phyloP scores from a whole-genome alignment of 345 rosid species.

The Eucalyptus sp. region DNA sequence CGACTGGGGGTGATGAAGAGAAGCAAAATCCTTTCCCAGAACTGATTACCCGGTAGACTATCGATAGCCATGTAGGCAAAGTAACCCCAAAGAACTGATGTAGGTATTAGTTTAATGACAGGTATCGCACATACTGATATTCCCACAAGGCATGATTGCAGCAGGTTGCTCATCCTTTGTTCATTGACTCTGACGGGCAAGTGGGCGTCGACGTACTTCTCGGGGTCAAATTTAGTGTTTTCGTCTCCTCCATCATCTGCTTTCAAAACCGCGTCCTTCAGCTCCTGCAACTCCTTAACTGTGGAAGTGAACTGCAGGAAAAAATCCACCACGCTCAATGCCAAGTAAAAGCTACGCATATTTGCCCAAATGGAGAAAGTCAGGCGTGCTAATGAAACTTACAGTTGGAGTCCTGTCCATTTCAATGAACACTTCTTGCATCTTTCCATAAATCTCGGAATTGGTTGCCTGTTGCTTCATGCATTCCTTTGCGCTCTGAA shows the following conservation, averaged over 20 bases:
- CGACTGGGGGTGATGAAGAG: slow-evolving; percentile 68
- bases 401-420: slow-evolving; percentile 51
- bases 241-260: slow-evolving; percentile 17
- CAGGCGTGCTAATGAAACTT: not conserved
- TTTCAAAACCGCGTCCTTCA: slow-evolving; percentile 73
- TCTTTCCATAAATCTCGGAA: slow-evolving; percentile 66
- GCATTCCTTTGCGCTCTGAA: slow-evolving; percentile 62
- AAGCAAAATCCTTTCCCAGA: slow-evolving; percentile 72
- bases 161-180: slow-evolving; percentile 67
- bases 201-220: slow-evolving; percentile 50
- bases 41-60: slow-evolving; percentile 81
- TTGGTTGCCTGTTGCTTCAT: slow-evolving; percentile 48
- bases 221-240: slow-evolving; percentile 51
- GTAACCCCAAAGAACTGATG: slow-evolving; percentile 87
- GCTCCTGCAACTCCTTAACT: slow-evolving; percentile 47
- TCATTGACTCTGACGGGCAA: slow-evolving; percentile 79
- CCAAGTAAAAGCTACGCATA: not conserved
- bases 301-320: slow-evolving; percentile 31
- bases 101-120: slow-evolving; percentile 50
- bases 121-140: slow-evolving; percentile 43
- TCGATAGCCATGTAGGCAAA: slow-evolving; percentile 91
- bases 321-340: not conserved
- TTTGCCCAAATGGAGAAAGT: not conserved
- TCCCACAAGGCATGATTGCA: slow-evolving; percentile 71
- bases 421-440: slow-evolving; percentile 64